These are phyloP conservation scores for Pseudogymnoascus sp. DNA, from an alignment of 2,329 filamentous ascomycete species.

Conservation along the genomic window DNA sequence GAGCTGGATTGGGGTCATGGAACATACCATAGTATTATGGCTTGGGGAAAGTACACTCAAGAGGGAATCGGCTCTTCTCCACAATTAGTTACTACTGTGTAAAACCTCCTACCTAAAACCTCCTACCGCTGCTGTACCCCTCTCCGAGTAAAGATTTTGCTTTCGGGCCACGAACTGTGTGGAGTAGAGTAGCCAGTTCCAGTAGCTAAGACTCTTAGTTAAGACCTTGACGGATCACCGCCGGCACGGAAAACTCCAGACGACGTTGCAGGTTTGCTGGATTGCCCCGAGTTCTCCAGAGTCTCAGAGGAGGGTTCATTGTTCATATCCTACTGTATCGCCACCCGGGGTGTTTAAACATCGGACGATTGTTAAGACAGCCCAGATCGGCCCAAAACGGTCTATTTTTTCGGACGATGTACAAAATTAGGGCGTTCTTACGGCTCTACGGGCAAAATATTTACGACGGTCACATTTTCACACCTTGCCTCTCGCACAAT, in stretches of 20 bases:
- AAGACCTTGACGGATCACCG: not conserved
- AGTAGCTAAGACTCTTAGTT: constrained; percentile 4
- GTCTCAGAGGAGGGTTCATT: not conserved
- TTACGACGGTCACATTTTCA: not conserved
- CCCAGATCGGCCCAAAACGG: not conserved
- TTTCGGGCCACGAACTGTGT: not conserved
- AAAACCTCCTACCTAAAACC: constrained; percentile 3
- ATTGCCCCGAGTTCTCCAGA: not conserved
- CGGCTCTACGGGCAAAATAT: not conserved
- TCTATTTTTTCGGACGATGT: not conserved
- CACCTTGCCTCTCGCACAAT: not conserved
- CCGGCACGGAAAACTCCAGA: constrained; percentile 1
- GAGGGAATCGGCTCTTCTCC: not conserved
- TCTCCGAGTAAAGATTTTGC: constrained; percentile 5
- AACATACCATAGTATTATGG: not conserved
- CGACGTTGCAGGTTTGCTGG: not conserved
- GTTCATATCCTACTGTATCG: not conserved
- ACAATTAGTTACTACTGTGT: constrained; percentile 4
- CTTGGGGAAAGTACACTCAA: not conserved
- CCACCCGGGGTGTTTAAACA: not conserved
- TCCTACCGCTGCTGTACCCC: not conserved
- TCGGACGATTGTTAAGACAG: not conserved
- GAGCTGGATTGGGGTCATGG: constrained; percentile 4
- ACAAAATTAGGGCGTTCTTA: not conserved
- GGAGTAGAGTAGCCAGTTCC: not conserved